A percentile compares a stretch with the other conserved stretches of the same genome.
Evolutionary conservation across 1,284 basidiomycete genomes (phyloP).

Genomic region (Somion occarium): DNA sequence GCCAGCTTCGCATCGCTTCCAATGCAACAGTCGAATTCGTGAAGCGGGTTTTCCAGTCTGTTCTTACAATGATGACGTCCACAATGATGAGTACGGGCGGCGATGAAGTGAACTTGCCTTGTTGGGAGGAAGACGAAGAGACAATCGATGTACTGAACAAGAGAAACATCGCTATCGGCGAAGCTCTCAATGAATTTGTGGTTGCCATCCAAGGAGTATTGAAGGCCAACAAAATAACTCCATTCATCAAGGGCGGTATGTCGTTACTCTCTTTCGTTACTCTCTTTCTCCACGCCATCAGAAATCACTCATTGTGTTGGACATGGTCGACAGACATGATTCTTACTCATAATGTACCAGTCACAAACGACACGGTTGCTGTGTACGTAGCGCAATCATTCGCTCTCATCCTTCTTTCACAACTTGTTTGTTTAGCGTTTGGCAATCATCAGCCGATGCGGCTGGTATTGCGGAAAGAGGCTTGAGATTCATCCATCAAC

Average conservation of each 20-base stretch:
- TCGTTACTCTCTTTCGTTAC: background rate
- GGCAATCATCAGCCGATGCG: conserved; percentile 20
- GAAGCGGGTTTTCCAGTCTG: conserved; percentile 33
- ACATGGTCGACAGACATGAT: conserved; percentile 51
- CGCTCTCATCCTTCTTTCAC: background rate
- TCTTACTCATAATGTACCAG: conserved; percentile 51
- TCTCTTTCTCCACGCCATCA: background rate
- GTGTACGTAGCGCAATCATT: conserved; percentile 37
- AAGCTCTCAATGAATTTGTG: conserved; percentile 61
- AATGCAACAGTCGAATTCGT: conserved; percentile 38
- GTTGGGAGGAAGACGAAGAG: conserved; percentile 58
- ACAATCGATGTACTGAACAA: conserved; percentile 47
- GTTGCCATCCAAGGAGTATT: conserved; percentile 44
- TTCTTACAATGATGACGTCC: conserved; percentile 42
- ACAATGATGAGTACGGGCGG: conserved; percentile 72
- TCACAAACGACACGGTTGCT: conserved; percentile 66
- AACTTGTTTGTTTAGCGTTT: conserved; percentile 14
- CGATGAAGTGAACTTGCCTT: conserved; percentile 71
- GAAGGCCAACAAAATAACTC: conserved; percentile 41
- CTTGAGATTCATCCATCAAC: conserved; percentile 20
- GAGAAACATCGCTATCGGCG: conserved; percentile 47
- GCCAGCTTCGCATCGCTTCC: conserved; percentile 69
- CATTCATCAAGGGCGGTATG: conserved; percentile 59
- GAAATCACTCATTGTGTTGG: background rate
- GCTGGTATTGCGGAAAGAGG: conserved; percentile 16